Percentiles rank a stretch among this genome's conserved stretches.
Conservation (phyloP, 352 stramenopile genomes). For the Thalassiosira gravida region DNA sequence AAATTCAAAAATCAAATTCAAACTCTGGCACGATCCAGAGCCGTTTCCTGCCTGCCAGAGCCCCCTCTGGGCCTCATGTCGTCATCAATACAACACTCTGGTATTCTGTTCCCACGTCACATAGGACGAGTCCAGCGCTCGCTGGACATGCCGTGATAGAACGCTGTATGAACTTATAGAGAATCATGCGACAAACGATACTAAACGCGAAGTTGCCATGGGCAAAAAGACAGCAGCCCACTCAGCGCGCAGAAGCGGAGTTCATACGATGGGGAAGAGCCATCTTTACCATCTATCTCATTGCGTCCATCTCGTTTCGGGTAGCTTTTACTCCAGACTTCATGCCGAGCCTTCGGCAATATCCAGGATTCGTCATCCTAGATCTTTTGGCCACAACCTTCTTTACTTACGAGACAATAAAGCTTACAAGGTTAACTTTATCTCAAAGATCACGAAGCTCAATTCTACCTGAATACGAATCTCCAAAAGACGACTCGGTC, state of each 20-base stretch:
- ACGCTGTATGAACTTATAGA: background rate
- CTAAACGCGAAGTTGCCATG: slow-evolving; percentile 13
- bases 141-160: background rate
- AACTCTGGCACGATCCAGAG: no score
- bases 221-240: slow-evolving; percentile 5
- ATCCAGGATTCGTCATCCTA: slow-evolving; percentile 33
- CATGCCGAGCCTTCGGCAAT: slow-evolving; percentile 12
- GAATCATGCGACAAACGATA: background rate
- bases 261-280: slow-evolving; percentile 28
- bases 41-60: no score
- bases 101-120: no score
- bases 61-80: no score
- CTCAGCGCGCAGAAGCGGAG: background rate
- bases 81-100: no score
- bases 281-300: slow-evolving; percentile 30
- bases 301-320: slow-evolving; percentile 35
- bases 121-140: background rate
- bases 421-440: slow-evolving; percentile 12
- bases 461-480: slow-evolving; percentile 37
- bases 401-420: slow-evolving; percentile 47
- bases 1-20: background rate
- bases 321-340: slow-evolving; percentile 51
- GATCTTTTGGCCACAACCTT: slow-evolving; percentile 46
- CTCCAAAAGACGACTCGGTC: slow-evolving; percentile 19
- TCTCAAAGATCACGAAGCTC: slow-evolving; percentile 16